Evolutionary conservation across 208 protist genomes (phyloP).

Genomic region (Leptomonas seymouri): DNA sequence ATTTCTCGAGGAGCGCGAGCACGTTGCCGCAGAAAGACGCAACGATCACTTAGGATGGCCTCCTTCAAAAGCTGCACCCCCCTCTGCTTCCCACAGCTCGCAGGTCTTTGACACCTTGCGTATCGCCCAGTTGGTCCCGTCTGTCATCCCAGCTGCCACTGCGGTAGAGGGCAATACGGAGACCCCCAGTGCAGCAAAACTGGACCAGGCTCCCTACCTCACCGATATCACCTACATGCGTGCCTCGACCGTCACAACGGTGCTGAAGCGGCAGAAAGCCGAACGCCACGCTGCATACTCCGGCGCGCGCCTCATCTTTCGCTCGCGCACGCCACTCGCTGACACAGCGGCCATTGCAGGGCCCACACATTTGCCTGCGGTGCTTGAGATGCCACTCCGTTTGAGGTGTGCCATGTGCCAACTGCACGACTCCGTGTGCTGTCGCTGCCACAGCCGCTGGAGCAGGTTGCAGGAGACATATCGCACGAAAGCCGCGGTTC

Average conservation of each 20-base stretch:
- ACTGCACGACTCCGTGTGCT: constrained; percentile 63
- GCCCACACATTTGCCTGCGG: constrained; percentile 24
- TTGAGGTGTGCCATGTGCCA: constrained; percentile 55
- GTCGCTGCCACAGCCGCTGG: constrained; percentile 51
- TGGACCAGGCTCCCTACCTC: not conserved
- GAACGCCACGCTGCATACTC: constrained; percentile 19
- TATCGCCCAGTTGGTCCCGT: constrained; percentile 11
- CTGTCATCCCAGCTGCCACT: constrained; percentile 6
- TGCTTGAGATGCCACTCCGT: constrained; percentile 48
- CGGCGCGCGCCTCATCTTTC: constrained; percentile 6
- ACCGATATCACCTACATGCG: constrained; percentile 21
- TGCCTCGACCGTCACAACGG: not conserved
- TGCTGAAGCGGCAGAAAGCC: constrained; percentile 18
- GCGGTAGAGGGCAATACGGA: constrained; percentile 7
- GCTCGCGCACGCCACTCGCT: not conserved
- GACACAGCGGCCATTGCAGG: not conserved
- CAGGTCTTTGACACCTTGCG: constrained; percentile 16
- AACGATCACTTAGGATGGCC: too few relatives aligned
- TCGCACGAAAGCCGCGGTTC: constrained; percentile 9
- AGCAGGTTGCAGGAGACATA: constrained; percentile 22
- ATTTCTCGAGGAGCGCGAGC: constrained; percentile 8
- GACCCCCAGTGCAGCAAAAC: not conserved
- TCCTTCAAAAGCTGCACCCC: not conserved
- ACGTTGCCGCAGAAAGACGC: not conserved
- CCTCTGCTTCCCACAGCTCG: not conserved